Base-by-base conservation (phyloP, 768 basidiomycete genomes). In the Boletus sp. region DNA sequence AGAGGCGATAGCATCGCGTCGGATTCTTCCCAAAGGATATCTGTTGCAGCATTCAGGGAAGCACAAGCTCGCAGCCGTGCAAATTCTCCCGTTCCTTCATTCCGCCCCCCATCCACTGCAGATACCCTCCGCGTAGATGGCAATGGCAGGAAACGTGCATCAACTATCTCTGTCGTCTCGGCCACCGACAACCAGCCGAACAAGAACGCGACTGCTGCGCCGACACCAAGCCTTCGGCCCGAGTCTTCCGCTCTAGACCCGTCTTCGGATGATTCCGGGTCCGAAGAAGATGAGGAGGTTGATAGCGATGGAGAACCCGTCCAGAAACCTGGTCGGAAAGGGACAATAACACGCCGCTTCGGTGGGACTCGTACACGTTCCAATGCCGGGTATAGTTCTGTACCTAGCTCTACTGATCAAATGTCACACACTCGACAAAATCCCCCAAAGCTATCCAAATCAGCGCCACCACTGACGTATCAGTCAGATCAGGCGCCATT, bases 21-120 rank as follows among this genome's bases (percentile, higher is more conserved):
- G 4, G 85, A 88, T 38, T 75, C 82, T 6, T 83, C 84, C 2
- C 88, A 88, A 57, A 80, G 87, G 50, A 90, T 91, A 25, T 87
- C 87, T 8, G 84, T 91, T 32, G 89, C 87, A 3, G 89, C 89
- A 3, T 91, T 91, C 65, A 81, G 86, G 50, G 88, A 90, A 73
- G 87, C 81, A 19, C 86, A 88, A 52, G 85, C 87, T 5, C 74
- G 87, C 39, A 77, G 83, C 59, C 69, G 76, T 27, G 77, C 85
- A 13, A 81, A 79, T 49, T 87, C 85, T 0, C 87, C 87, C 10
- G 76, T 70, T 0, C 79, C 84, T 30, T 80, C 75, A 34, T 75
- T 74, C 59, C 76, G 72, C 43, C 78, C 74, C 11, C 74, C 75
- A 30, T 75, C 71, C 4, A 46, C 64, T 17, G 53, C 64, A 35